A percentile compares a stretch with the other conserved stretches of the same genome.
Evolutionary conservation across 768 basidiomycete species (phyloP).

Genomic region (Hortiboletus campestris): DNA sequence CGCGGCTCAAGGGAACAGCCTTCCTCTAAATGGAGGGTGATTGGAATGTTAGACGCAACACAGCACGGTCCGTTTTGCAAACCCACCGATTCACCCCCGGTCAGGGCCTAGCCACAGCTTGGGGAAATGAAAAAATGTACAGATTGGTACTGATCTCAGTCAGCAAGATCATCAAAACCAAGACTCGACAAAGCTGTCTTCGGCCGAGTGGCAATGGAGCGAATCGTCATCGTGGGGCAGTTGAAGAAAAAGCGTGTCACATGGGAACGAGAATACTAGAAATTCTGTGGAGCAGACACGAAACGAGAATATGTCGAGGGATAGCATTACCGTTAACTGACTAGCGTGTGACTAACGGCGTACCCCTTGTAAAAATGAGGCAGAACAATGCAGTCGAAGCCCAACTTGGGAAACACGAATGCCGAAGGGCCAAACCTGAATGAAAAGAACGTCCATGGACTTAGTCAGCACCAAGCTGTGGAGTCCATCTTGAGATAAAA

Average conservation of each 20-base stretch:
- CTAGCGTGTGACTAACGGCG: constrained; percentile 13
- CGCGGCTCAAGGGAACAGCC: constrained; percentile 34
- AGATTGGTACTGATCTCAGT: constrained; percentile 6
- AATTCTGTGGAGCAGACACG: constrained; percentile 19
- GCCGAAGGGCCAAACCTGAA: constrained; percentile 9
- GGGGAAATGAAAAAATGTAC: constrained; percentile 11
- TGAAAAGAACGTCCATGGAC: constrained; percentile 18
- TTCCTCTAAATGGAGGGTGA: constrained; percentile 29
- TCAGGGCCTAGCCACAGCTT: constrained; percentile 21
- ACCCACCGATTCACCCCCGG: constrained; percentile 7
- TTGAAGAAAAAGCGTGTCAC: constrained; percentile 2
- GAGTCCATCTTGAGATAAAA: constrained; percentile 9
- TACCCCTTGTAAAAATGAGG: constrained; percentile 21
- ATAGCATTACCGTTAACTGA: constrained; percentile 9
- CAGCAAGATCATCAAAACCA: constrained; percentile 3
- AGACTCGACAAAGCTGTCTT: constrained; percentile 5
- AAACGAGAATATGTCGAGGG: constrained; percentile 3
- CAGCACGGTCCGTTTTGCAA: constrained; percentile 24
- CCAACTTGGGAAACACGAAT: constrained; percentile 18
- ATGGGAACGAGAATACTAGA: constrained; percentile 8
- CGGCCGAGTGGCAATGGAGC: neutral
- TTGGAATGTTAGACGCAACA: constrained; percentile 30
- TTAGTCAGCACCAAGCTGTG: constrained; percentile 17
- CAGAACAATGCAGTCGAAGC: constrained; percentile 9
- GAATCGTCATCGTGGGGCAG: constrained; percentile 24